Percentiles rank a stretch among this genome's conserved stretches.
Evolutionary conservation across 2,329 filamentous ascomycete species (phyloP).

Genomic region (Epichloe amarillans): DNA sequence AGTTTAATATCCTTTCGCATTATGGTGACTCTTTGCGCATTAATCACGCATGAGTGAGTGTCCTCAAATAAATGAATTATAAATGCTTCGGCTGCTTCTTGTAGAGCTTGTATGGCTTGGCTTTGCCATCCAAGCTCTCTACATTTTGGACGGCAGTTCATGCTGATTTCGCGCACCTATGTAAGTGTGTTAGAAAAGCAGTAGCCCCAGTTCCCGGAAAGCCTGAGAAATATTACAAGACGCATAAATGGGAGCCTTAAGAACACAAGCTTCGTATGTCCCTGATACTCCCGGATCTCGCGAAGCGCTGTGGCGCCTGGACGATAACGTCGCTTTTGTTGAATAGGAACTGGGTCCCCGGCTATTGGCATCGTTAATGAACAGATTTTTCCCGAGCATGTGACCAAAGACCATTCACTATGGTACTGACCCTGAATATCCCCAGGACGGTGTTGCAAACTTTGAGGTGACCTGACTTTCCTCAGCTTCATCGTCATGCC

Average conservation of each 20-base stretch:
- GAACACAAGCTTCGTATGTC: slow-evolving; percentile 75
- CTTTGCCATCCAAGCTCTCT: slow-evolving; percentile 86
- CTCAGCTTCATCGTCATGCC: not conserved
- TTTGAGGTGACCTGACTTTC: not conserved
- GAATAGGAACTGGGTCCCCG: slow-evolving; percentile 57
- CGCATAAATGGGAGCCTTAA: slow-evolving; percentile 69
- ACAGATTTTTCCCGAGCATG: too few species aligned
- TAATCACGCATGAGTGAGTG: slow-evolving; percentile 81
- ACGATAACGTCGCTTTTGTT: slow-evolving; percentile 50
- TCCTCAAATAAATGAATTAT: slow-evolving; percentile 85
- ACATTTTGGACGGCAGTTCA: slow-evolving; percentile 46
- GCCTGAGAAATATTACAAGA: slow-evolving; percentile 35
- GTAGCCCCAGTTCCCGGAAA: not conserved
- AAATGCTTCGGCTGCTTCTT: slow-evolving; percentile 94
- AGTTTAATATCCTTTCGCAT: slow-evolving; percentile 98
- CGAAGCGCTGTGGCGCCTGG: slow-evolving; percentile 77
- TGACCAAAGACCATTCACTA: too few species aligned
- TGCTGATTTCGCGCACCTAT: slow-evolving; percentile 52
- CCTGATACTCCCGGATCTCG: slow-evolving; percentile 87
- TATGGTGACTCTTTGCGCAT: slow-evolving; percentile 92
- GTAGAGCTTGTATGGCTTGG: slow-evolving; percentile 81
- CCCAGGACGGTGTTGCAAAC: slow-evolving; percentile 19
- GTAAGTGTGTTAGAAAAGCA: too few species aligned
- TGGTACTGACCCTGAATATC: slow-evolving; percentile 24
- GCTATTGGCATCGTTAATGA: slow-evolving; percentile 32